phyloP scores from a whole-genome alignment of 495 filamentous ascomycete species.

The Hypoxylon rickii region DNA sequence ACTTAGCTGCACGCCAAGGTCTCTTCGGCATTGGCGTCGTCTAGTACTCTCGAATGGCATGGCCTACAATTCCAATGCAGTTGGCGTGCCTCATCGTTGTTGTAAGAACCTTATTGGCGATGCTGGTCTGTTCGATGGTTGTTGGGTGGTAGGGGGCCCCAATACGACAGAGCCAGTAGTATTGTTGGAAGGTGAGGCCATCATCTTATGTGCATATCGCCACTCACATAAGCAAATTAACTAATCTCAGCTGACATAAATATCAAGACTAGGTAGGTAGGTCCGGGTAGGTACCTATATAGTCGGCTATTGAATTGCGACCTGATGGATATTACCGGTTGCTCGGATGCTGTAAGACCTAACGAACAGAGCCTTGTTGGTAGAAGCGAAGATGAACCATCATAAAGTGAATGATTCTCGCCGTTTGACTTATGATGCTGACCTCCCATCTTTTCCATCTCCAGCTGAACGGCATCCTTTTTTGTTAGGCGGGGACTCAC shows the following conservation, averaged over 20 bases:
- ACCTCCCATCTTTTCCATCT: not conserved
- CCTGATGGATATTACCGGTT: not conserved
- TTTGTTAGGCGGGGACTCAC: too few species aligned
- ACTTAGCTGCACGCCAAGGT: too few species aligned
- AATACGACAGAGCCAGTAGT: constrained; percentile 14
- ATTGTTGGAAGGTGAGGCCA: constrained; percentile 15
- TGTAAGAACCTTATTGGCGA: too few species aligned
- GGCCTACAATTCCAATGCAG: too few species aligned
- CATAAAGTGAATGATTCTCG: constrained; percentile 21
- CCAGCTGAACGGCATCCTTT: not conserved
- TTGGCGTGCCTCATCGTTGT: too few species aligned
- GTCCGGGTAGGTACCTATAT: too few species aligned
- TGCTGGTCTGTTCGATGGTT: too few species aligned
- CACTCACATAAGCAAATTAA: constrained; percentile 6
- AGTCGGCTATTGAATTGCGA: too few species aligned
- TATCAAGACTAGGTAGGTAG: constrained; percentile 8
- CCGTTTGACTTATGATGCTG: not conserved
- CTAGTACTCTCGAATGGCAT: too few species aligned
- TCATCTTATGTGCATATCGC: constrained; percentile 17
- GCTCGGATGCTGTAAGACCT: constrained; percentile 22
- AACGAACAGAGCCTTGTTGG: constrained; percentile 13
- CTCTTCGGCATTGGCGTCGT: too few species aligned
- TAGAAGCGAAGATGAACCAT: not conserved
- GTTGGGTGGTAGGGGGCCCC: constrained; percentile 9
- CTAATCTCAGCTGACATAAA: constrained; percentile 24